Evolutionary conservation across 257 asterid genomes (phyloP).

Genomic region (Solanum phureja): DNA sequence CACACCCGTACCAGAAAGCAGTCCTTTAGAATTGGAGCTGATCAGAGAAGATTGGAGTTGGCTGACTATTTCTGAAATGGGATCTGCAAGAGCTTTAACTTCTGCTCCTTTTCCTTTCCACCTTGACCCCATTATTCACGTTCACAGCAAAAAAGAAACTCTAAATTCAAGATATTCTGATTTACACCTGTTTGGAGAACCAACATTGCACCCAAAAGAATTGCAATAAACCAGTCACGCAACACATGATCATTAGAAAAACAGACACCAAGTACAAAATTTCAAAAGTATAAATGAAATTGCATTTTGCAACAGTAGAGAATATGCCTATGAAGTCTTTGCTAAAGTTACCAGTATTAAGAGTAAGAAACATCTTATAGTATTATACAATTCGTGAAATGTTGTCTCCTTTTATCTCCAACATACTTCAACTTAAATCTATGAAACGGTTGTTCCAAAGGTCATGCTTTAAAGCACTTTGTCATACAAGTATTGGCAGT

Average conservation of each 20-base stretch:
- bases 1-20: constrained; percentile 36
- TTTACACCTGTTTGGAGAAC: not conserved
- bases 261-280: not conserved
- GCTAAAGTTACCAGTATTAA: not conserved
- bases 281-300: not conserved
- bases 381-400: not conserved
- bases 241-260: not conserved
- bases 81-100: constrained; percentile 28
- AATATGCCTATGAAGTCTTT: not conserved
- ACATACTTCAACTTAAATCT: not conserved
- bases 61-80: constrained; percentile 31
- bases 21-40: constrained; percentile 38
- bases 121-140: constrained; percentile 24
- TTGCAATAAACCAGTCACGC: not conserved
- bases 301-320: not conserved
- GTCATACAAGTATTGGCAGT: not conserved
- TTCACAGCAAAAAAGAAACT: not conserved
- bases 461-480: not conserved
- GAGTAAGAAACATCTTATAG: not conserved
- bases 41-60: constrained; percentile 44
- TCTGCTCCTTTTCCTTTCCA: constrained; percentile 48
- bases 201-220: not conserved
- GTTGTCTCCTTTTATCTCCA: not conserved
- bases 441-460: not conserved
- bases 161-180: not conserved